Base-by-base conservation (phyloP, 2,329 filamentous ascomycete genomes). In the Thermoascus crustaceus region DNA sequence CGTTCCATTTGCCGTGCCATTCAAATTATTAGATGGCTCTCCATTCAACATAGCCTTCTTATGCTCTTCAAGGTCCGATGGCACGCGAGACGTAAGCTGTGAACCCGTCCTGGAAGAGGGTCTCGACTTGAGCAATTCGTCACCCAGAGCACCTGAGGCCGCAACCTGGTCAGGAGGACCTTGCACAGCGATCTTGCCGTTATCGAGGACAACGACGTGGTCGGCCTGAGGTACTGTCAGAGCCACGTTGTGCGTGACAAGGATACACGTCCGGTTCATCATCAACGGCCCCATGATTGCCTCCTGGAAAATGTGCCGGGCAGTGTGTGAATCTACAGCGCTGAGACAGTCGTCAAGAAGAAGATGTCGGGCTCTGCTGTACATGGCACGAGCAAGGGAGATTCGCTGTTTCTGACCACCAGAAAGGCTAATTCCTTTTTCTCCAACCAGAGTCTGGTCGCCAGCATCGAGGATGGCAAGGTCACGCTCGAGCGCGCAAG, bases 381-480 rank as follows among this genome's bases (percentile, higher is more conserved):
- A 98, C n/a, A 98, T 73, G 1, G 91, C 91, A 47, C 91, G 80
- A n/a, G 91, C 91, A 29, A 98, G 73, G 9, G 89, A 95, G 34
- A 98, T 96, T 39, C 91, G 81, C 61, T 98, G 91, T 64, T 96
- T 96, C 63, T 98, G 91, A 5, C 91, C 91, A 44, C 91, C 91
- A 5, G 91, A 98, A 9, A 98, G 75, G 10, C 89, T 89, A 43
- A 98, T 94, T 21, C 91, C 91, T 63, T 96, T 98, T 58, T 98
- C 91, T 34, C 91, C 91, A 20, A 98, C 91, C 14, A 95, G 67
- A 0, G 91, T 96, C 60, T 93, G 78, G 55, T 98, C 91, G 25
- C 91, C 91, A 41, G 81, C 79, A 57, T 95, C 88, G 2, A 98
- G 75, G 26, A 96, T 94, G 44, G 94, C 78, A 9, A 98, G 71